These are phyloP conservation scores for Pichia occidentalis DNA, from an alignment of 805 yeast species.

Conservation along the genomic window DNA sequence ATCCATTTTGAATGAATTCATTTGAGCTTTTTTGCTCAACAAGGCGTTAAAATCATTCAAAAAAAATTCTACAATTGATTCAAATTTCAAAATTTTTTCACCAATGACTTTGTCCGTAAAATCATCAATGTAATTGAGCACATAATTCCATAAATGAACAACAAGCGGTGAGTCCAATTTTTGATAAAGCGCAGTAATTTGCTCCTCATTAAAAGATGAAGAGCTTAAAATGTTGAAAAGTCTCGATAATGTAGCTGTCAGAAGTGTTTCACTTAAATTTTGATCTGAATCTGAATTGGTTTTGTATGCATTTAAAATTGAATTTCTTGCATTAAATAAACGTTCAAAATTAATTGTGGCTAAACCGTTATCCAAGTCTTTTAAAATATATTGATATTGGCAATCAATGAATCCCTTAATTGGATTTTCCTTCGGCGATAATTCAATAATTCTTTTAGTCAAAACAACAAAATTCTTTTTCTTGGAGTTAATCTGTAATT, in stretches of 20 bases:
- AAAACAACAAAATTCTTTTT: conserved; percentile 32
- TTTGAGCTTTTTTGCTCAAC: conserved; percentile 23
- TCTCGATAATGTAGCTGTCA: conserved; percentile 24
- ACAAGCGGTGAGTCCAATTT: conserved; percentile 45
- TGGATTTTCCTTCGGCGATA: conserved; percentile 60
- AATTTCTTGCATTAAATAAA: conserved; percentile 34
- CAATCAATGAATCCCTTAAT: conserved; percentile 54
- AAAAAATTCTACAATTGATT: conserved; percentile 50
- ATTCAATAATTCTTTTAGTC: conserved; percentile 51
- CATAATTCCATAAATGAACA: conserved; percentile 53
- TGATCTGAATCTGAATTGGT: conserved; percentile 6
- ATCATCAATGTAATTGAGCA: conserved; percentile 35
- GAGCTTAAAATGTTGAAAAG: conserved; percentile 20
- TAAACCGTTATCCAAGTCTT: conserved; percentile 33
- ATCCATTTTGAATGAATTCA: conserved; percentile 31
- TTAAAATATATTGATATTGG: conserved; percentile 37
- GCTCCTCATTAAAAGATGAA: conserved; percentile 21
- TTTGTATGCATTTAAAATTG: conserved; percentile 33
- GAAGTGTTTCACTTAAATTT: conserved; percentile 15
- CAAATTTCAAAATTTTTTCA: conserved; percentile 41
- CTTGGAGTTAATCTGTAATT: conserved; percentile 9
- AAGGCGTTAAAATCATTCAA: conserved; percentile 33
- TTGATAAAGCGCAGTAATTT: conserved; percentile 26
- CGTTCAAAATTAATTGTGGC: conserved; percentile 37
- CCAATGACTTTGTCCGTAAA: conserved; percentile 29